These are phyloP conservation scores for Xanthoconium separans DNA, from an alignment of 1,284 basidiomycete species.

Conservation along the genomic window DNA sequence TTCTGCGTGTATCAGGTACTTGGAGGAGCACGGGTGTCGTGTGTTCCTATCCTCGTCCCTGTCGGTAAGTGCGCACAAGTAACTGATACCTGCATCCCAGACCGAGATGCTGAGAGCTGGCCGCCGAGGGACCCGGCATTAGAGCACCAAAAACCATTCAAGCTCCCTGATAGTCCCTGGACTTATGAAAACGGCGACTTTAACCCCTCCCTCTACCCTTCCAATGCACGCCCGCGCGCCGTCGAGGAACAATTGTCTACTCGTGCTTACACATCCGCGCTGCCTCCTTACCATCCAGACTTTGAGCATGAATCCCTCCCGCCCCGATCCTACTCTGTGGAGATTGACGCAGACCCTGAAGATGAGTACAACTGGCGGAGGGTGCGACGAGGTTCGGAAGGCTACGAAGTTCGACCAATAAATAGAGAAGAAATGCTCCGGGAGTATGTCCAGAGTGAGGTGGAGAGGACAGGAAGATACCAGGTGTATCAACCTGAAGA, in stretches of 20 bases:
- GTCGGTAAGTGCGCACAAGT: slow-evolving; percentile 1
- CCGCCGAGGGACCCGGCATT: slow-evolving; percentile 56
- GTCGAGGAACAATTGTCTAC: slow-evolving; percentile 15
- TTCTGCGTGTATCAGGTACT: not conserved
- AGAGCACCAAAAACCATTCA: slow-evolving; percentile 40
- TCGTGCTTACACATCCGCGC: slow-evolving; percentile 42
- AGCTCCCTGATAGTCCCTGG: slow-evolving; percentile 69
- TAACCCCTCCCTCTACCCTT: slow-evolving; percentile 72
- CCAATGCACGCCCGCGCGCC: slow-evolving; percentile 42
- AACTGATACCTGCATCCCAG: slow-evolving; percentile 15
- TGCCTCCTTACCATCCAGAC: slow-evolving; percentile 75
- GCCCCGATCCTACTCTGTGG: slow-evolving; percentile 32
- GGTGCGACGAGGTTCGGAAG: slow-evolving; percentile 74
- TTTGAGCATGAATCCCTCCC: slow-evolving; percentile 38
- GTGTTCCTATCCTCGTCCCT: slow-evolving; percentile 2
- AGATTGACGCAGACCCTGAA: slow-evolving; percentile 40
- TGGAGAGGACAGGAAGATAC: slow-evolving; percentile 56
- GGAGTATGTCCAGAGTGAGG: slow-evolving; percentile 52
- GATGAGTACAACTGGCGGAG: slow-evolving; percentile 29
- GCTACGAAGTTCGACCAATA: slow-evolving; percentile 65
- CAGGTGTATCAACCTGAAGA: slow-evolving; percentile 60
- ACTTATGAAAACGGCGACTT: slow-evolving; percentile 76
- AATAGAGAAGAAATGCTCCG: slow-evolving; percentile 61
- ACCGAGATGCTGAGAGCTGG: slow-evolving; percentile 39
- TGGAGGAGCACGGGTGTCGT: slow-evolving; percentile 14